phyloP scores from a whole-genome alignment of 2,329 filamentous ascomycete species.

The Hymenoscyphus fraxineus region DNA sequence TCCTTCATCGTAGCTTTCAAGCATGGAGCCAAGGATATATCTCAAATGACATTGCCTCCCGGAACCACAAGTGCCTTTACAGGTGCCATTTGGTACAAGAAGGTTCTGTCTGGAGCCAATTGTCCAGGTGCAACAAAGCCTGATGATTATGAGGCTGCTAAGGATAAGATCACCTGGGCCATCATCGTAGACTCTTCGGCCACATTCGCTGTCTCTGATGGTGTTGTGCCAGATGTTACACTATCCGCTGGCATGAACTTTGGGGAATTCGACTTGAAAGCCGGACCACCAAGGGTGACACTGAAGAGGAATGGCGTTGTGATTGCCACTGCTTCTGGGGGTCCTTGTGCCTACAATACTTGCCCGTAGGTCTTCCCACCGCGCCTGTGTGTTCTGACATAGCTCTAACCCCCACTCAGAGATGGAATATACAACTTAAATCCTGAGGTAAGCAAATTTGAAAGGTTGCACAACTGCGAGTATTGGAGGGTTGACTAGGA shows the following conservation, averaged over 20 bases:
- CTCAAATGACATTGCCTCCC: conserved; percentile 13
- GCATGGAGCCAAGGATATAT: neutral
- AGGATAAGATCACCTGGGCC: conserved; percentile 1
- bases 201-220: neutral
- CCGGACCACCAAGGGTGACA: neutral
- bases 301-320: neutral
- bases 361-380: neutral
- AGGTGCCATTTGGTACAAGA: conserved; percentile 36
- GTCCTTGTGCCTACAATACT: neutral
- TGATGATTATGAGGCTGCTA: neutral
- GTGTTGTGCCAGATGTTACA: neutral
- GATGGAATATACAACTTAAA: neutral
- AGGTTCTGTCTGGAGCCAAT: conserved; percentile 2
- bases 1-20: conserved; percentile 39
- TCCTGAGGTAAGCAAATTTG: neutral
- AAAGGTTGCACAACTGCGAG: neutral
- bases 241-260: neutral
- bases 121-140: conserved; percentile 3
- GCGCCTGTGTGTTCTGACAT: neutral
- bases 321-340: neutral
- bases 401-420: neutral
- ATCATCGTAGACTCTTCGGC: neutral
- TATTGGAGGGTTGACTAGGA: neutral
- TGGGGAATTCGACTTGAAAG: neutral
- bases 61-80: conserved; percentile 16